Base-by-base conservation (phyloP, 495 filamentous ascomycete species). In the Pyrenopolyporus hunteri region DNA sequence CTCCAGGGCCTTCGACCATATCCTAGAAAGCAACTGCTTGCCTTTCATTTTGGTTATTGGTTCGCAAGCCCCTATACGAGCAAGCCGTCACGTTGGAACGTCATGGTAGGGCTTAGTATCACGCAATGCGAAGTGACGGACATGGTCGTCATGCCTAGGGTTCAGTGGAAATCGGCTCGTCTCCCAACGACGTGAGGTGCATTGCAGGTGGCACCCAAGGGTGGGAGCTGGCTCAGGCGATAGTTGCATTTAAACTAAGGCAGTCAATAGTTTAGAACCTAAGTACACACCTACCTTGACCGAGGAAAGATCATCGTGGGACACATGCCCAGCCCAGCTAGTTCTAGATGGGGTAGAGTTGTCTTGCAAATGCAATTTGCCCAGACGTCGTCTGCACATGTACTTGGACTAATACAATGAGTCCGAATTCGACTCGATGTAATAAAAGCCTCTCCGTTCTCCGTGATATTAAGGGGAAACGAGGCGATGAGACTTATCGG, bases 231-330 rank as follows among this genome's bases (percentile, higher is more conserved):
- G n/a, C n/a, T n/a, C n/a, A 57, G 25, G 28, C 36, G 29, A 50
- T 17, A 45, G 22, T 37, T 39, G 29, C 46, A 58, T 58, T 28
- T 19, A 36, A 28, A 44, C 36, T 45, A 46, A 52, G 16, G 32
- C 22, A 23, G 39, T 39, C 45, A 44, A 59, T 59, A 59, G 57
- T 60, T 25, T 39, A 16, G 3, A 23, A 29, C 47, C 56, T 46
- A 52, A 52, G 39, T 11, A 23, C 26, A 17, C 4, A n/a, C 31
- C 36, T 49, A 39, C 6, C 56, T 59, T 20, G 37, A 36, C 46
- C 31, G n/a, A 59, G 57, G 32, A 46, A 59, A 32, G 57, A 59
- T 59, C 57, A 52, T 52, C 47, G 31, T 53, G 5, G 23, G 37
- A 31, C 11, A 39, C 33, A 39, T 46, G 20, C 22, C 47, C 31